Conservation (phyloP, 169 alveolate species). For the Plasmodium vinckei region DNA sequence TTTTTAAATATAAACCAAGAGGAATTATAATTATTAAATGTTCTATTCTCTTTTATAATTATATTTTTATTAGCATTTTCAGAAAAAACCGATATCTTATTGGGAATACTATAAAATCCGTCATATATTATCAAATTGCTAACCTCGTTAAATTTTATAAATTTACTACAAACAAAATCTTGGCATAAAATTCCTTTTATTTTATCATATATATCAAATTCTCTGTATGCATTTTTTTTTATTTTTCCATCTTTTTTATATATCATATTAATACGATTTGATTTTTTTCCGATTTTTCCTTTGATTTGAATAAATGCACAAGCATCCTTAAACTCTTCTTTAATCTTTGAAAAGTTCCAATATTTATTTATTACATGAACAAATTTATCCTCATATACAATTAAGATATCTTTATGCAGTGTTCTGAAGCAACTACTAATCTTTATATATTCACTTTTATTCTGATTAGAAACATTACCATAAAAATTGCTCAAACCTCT, state of each 20-base stretch:
- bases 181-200: conserved; percentile 36
- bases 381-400: neutral
- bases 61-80: conserved; percentile 7
- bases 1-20: conserved; percentile 3
- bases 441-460: no score
- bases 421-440: neutral
- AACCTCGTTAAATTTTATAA: conserved; percentile 18
- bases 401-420: neutral
- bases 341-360: neutral
- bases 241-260: conserved; percentile 11
- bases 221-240: neutral
- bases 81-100: conserved; percentile 2
- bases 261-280: neutral
- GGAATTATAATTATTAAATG: conserved; percentile 1
- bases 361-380: neutral
- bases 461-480: no score
- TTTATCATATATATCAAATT: conserved; percentile 22
- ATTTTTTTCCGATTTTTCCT: conserved; percentile 2
- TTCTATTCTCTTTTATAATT: conserved; percentile 7
- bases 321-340: neutral
- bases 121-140: conserved; percentile 27
- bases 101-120: conserved; percentile 28
- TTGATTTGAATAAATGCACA: neutral
- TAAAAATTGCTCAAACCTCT: no score
- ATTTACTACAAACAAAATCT: conserved; percentile 74